Base-by-base conservation (phyloP, 1,284 basidiomycete genomes). In the Vanrija humicola region DNA sequence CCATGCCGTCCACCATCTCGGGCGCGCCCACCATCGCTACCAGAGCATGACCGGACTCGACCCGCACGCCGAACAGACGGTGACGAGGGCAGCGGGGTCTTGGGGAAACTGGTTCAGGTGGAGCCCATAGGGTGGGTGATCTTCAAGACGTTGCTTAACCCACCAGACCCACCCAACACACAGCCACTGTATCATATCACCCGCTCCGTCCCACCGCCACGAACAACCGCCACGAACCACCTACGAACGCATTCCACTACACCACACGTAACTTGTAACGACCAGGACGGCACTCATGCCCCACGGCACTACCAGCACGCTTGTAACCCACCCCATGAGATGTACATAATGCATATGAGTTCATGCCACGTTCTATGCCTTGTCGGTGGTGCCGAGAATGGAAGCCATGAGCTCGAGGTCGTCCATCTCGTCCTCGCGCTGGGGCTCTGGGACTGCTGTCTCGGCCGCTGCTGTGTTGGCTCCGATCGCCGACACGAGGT, bases 391-490 rank as follows among this genome's bases (percentile, higher is more conserved):
- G 39, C 55, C 58, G 19, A 55, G 53, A 29, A 61, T 53, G 21
- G 53, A 42, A 25, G 48, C 51, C 55, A 71, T 55, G 38, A 68
- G 63, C 26, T 64, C 64, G 43, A 67, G 49, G 56, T 66, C 68
- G 54, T 58, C 58, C 57, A 65, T 58, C 48, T 50, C 56, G 44
- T 65, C 64, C 53, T 58, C 49, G 16, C 54, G 42, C 47, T 49
- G 56, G 40, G 23, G 50, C 10, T 34, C 29, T 14, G 39, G 38
- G 2, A 6, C 42, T 47, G 19, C 48, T 15, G 42, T 38, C 39
- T 50, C 39, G 50, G 43, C 46, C 29, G 34, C 39, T n/a, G 54
- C 21, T 19, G 49, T 14, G 5, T n/a, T 38, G 14, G 29, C n/a
- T 12, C 52, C 50, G 34, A 62, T 56, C n/a, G 56, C 55, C 5